Evolutionary conservation across 1,284 basidiomycete species (phyloP).

Genomic region (Ceratobasidium papillatum): DNA sequence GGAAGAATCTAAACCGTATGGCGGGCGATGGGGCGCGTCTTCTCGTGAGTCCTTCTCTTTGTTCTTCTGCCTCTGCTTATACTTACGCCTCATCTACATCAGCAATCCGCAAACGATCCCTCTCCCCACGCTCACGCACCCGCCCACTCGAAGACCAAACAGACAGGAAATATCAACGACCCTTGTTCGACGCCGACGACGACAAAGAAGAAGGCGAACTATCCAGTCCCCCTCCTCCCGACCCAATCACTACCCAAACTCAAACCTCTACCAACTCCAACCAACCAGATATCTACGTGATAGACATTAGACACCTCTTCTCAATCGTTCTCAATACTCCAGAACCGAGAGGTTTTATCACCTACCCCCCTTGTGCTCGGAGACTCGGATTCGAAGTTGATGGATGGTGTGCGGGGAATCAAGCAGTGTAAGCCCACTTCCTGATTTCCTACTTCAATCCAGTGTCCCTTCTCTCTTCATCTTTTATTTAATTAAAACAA

Average conservation of each 20-base stretch:
- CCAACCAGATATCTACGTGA: not conserved
- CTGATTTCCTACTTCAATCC: not conserved
- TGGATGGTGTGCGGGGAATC: conserved; percentile 37
- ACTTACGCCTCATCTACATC: not conserved
- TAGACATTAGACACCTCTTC: conserved; percentile 10
- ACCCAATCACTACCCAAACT: not conserved
- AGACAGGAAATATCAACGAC: conserved; percentile 6
- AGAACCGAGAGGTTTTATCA: not conserved
- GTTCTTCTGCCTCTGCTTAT: not conserved
- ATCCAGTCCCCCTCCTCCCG: not conserved
- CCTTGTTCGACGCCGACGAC: not conserved
- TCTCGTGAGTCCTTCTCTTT: not conserved
- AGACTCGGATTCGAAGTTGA: conserved; percentile 12
- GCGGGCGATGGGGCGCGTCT: conserved; percentile 19
- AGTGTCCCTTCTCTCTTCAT: too few species aligned
- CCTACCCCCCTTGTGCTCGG: conserved; percentile 13
- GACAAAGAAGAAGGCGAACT: conserved; percentile 16
- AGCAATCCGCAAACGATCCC: conserved; percentile 17
- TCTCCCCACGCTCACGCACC: conserved; percentile 21
- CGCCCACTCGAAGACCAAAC: not conserved
- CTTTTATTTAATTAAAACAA: not conserved
- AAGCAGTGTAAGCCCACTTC: conserved; percentile 2
- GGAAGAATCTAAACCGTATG: not conserved
- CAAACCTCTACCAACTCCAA: not conserved
- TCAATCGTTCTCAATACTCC: not conserved